Base-by-base conservation (phyloP, 441 rosid genomes). In the Theobroma grandiflorum region DNA sequence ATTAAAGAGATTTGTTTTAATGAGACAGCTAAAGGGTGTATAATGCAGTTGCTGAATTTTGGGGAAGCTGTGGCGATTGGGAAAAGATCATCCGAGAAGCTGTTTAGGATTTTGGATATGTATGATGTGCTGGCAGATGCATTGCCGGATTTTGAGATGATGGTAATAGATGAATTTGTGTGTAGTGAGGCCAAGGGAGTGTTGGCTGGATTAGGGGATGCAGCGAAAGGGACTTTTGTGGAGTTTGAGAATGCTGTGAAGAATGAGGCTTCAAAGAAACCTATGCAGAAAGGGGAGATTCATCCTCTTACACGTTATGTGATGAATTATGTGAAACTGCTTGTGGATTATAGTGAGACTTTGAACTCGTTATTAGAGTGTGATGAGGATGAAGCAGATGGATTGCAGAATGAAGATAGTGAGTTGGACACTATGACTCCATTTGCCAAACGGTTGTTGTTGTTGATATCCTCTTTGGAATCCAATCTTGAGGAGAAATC, bases 281-380 rank as follows among this genome's bases (percentile, higher is more conserved):
- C 99, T 10, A 92, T 94, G 83, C 90, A 82, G 66, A 86, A 88
- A 18, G 98, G 99, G 43, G 99, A 95, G 88, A 96, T 97, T 82
- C 99, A 96, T 87, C 99, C 98, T 0, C 91, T 95, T 82, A 91
- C 98, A 2, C 95, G 99, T 0, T 97, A 95, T 74, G 97, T 97
- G 81, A 89, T 97, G 99, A 97, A 95, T 85, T 97, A 97, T 82
- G 84, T 97, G 82, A 94, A 91, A 81, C 67, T 97, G 85, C 88
- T 95, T 75, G 99, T 93, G 68, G 98, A 94, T 86, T 97, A 94
- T 61, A 91, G 95, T 0, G 86, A 65, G 6, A 89, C 99, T 37
- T 68, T 97, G 76, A 89, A 93, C 82, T 88, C 80, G 8, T 93
- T 97, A 76, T 74, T 94, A 77, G 92, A 87, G 75, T 80, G 83